Base-by-base conservation (phyloP, 2,329 filamentous ascomycete genomes). In the Didymella lethalis region DNA sequence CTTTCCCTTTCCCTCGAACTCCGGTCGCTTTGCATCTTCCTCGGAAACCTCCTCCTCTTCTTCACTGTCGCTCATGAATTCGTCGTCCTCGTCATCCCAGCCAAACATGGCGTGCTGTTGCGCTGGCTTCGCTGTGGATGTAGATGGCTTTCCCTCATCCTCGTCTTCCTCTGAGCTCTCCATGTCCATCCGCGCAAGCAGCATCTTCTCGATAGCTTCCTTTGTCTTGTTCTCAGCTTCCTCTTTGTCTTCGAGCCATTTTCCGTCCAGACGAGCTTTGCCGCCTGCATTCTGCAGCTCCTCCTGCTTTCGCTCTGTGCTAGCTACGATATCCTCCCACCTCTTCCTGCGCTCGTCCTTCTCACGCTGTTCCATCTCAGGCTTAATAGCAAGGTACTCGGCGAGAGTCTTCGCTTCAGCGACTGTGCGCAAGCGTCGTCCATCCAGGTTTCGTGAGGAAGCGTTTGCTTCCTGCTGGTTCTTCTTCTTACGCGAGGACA, bases 191-290 rank as follows among this genome's bases (percentile, higher is more conserved):
- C 85, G 68, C 79, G 79, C 78, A 63, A 72, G 64, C 57, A 78
- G 71, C 64, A 78, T 80, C 67, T 79, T 80, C 61, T 90, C 73
- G 6, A 94, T 90, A 3, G 91, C 91, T 67, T 91, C 88, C 40
- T 91, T 82, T 0, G 93, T 94, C 76, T 90, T 90, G 79, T 96
- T 92, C 65, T 87, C 89, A 26, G 90, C 90, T 74, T 97, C 93
- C 68, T 97, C 93, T 77, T 96, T 97, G 65, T 92, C 90, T 75
- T 99, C 95, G 40, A 98, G 88, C 93, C 94, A 99, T 74, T 94
- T 90, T 0, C 92, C 92, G 71, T 97, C 92, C 40, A 97, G 66
- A 62, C 85, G 81, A 18, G 81, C 82, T 78, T 75, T 84, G 53
- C 88, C 86, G 67, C 87, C 85, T 10, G 91, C 92, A 60, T 88